Evolutionary conservation across 108 stramenopile species (phyloP).

Genomic region (Cyclostephanos invisitatus): DNA sequence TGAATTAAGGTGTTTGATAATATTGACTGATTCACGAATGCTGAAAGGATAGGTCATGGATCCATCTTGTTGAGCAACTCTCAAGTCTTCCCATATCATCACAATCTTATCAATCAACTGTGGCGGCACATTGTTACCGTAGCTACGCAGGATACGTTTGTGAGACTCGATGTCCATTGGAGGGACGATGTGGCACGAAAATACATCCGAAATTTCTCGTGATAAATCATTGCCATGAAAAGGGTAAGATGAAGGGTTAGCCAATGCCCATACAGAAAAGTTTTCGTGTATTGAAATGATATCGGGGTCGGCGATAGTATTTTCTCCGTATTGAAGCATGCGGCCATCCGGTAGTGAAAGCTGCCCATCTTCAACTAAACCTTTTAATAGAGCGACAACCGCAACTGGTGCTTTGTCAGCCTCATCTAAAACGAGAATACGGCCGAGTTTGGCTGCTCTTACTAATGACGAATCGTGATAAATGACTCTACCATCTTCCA

Average conservation of each 20-base stretch:
- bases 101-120: conserved; percentile 55
- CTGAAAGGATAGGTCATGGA: conserved; percentile 79
- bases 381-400: conserved; percentile 84
- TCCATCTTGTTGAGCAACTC: conserved; percentile 63
- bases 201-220: conserved; percentile 77
- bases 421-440: conserved; percentile 88
- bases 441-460: conserved; percentile 71
- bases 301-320: conserved; percentile 20
- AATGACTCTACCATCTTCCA: conserved; percentile 74
- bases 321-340: conserved; percentile 31
- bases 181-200: conserved; percentile 62
- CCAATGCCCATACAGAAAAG: conserved; percentile 76
- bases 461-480: conserved; percentile 85
- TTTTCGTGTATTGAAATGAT: conserved; percentile 72
- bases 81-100: conserved; percentile 67
- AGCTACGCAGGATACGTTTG: conserved; percentile 58
- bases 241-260: conserved; percentile 90
- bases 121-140: conserved; percentile 61
- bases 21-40: conserved; percentile 79
- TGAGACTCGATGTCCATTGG: conserved; percentile 69
- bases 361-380: conserved; percentile 88
- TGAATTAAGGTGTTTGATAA: conserved; percentile 77
- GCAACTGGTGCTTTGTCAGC: conserved; percentile 93
- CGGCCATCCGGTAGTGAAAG: conserved; percentile 82
- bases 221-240: conserved; percentile 90